These are phyloP conservation scores for Symbiodinium natans DNA, from an alignment of 73 alveolate genomes.

Conservation along the genomic window DNA sequence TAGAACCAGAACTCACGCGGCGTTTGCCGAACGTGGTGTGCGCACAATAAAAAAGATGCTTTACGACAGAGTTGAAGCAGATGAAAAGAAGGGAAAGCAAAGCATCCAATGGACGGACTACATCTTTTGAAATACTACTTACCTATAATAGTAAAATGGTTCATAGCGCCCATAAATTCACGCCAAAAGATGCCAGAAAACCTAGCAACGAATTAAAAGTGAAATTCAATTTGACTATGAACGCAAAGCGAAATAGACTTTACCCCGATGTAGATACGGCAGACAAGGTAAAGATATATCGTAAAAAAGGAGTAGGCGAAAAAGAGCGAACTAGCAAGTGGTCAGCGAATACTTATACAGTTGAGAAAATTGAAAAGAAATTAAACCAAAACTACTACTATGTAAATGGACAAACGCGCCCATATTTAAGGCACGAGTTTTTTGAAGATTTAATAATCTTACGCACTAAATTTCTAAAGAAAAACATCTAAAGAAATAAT, in stretches of 20 bases:
- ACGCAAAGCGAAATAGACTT: not conserved
- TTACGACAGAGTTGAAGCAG: no score
- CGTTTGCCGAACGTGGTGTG: not conserved
- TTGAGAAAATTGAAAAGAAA: not conserved
- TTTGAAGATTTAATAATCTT: no score
- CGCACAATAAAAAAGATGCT: not conserved
- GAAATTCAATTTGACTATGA: not conserved
- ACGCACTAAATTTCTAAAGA: no score
- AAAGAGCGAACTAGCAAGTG: conserved; percentile 13
- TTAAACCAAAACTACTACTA: no score
- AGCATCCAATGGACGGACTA: not conserved
- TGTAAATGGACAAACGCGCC: no score
- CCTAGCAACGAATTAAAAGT: not conserved
- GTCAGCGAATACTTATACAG: not conserved
- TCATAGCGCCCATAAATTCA: not conserved
- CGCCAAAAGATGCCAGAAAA: no score
- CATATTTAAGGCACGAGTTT: no score
- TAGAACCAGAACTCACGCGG: conserved; percentile 2
- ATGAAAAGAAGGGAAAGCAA: not conserved
- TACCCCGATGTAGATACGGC: not conserved
- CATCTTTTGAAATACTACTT: not conserved
- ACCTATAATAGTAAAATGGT: not conserved
- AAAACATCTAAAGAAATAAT: no score
- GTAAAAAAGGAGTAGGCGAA: conserved; percentile 17
- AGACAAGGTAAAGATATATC: conserved; percentile 11